Conservation (phyloP, 208 protist species). For the Crithidia mellificae region DNA sequence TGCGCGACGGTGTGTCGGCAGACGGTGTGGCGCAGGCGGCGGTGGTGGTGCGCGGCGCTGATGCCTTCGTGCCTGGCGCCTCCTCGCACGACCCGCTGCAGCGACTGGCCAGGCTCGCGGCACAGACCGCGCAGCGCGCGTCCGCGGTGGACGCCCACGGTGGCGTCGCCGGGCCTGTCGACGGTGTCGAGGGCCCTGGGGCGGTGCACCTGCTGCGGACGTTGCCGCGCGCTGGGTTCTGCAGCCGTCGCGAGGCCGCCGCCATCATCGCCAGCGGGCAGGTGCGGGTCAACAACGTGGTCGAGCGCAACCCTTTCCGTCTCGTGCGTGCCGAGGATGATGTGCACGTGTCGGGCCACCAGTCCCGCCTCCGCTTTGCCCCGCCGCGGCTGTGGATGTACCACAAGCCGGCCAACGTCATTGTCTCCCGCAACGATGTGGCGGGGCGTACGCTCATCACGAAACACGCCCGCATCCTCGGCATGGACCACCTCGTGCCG, state of each 20-base stretch:
- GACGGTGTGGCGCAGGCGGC: slow-evolving; percentile 10
- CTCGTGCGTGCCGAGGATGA: slow-evolving; percentile 74
- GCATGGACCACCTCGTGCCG: slow-evolving; percentile 87
- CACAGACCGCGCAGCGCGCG: slow-evolving; percentile 7
- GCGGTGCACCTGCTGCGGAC: slow-evolving; percentile 73
- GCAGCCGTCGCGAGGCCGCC: slow-evolving; percentile 76
- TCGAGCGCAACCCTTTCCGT: slow-evolving; percentile 86
- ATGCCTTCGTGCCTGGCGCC: slow-evolving; percentile 32
- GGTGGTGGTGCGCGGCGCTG: slow-evolving; percentile 11
- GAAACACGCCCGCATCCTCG: slow-evolving; percentile 80
- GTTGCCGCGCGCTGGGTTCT: slow-evolving; percentile 79
- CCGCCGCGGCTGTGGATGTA: slow-evolving; percentile 89
- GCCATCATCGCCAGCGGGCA: slow-evolving; percentile 77
- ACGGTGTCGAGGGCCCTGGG: slow-evolving; percentile 14
- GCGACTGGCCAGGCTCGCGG: slow-evolving; percentile 17
- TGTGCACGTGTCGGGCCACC: slow-evolving; percentile 73
- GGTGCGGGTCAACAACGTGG: slow-evolving; percentile 83
- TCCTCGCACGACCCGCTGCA: slow-evolving; percentile 25
- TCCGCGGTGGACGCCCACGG: background rate
- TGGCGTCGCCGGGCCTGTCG: background rate
- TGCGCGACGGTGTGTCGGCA: slow-evolving; percentile 29
- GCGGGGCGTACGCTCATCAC: slow-evolving; percentile 74
- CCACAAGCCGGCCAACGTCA: slow-evolving; percentile 86
- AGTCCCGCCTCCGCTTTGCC: slow-evolving; percentile 71
- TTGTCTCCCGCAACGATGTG: slow-evolving; percentile 82